A percentile compares a stretch with the other conserved stretches of the same genome.
These are phyloP conservation scores for Tulasnella sp. DNA, from an alignment of 768 basidiomycete species.

Conservation along the genomic window DNA sequence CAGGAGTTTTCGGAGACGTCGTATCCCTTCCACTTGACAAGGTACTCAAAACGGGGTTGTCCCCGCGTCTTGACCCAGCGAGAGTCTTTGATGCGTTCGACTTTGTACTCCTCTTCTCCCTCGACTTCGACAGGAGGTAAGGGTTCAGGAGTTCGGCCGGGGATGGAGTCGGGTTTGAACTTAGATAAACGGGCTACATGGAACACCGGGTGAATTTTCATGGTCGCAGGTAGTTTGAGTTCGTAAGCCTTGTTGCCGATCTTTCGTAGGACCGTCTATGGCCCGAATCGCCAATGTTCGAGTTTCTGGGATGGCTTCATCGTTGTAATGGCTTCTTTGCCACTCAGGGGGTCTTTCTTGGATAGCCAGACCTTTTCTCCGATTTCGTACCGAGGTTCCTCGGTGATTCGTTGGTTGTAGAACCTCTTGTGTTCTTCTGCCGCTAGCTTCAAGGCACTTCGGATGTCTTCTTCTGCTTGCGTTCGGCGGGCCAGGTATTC, in stretches of 20 bases:
- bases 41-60: background rate
- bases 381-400: background rate
- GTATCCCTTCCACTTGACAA: background rate
- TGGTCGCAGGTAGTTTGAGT: slow-evolving; percentile 5
- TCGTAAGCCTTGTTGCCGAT: background rate
- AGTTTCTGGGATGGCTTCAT: slow-evolving; percentile 12
- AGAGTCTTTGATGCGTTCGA: background rate
- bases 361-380: slow-evolving; percentile 12
- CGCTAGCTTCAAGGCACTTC: too few relatives aligned
- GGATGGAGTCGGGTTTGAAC: too few relatives aligned
- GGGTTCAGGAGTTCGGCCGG: background rate
- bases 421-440: too few relatives aligned
- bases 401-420: background rate
- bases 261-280: slow-evolving; percentile 3
- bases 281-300: slow-evolving; percentile 9
- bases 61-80: too few relatives aligned
- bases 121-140: background rate
- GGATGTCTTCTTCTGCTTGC: too few relatives aligned
- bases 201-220: background rate
- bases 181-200: background rate
- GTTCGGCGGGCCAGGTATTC: background rate
- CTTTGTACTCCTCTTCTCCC: too few relatives aligned
- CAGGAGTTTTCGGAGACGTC: too few relatives aligned
- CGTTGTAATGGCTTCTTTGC: too few relatives aligned
- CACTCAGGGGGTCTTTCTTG: too few relatives aligned